Evolutionary conservation across 2,329 filamentous ascomycete species (phyloP), one percentile per base, ranked within the genome.

Genomic region (Ophiostoma novo-ulmi): DNA sequence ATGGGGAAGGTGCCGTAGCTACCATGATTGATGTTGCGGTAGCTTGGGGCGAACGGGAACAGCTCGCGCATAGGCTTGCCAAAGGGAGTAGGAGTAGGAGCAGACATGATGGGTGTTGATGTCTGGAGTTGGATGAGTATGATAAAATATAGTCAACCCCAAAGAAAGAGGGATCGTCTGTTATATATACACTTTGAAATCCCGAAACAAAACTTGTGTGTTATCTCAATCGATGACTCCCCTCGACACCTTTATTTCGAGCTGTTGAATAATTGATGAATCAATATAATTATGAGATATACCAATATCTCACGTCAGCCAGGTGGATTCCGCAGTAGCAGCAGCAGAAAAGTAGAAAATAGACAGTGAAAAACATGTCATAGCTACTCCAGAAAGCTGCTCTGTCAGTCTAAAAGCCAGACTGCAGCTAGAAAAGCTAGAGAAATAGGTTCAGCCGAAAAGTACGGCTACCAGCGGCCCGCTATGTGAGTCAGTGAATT

Each of bases 1-100:
- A 77, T 79, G 2, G 91, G 91, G 74, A 86, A 88, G 0, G 88
- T 85, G 20, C 91, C 91, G 76, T 89, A 93, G 1, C 89, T 91
- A 70, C 90, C 87, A 64, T 80, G 78, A 71, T 80, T 80, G 39
- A 80, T 72, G 70, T 70, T 71, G 70, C 74, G 77, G 70, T 79
- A 79, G 13, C 74, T 75, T 3, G 74, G 63, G 17, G 76, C 76
- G 63, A 79, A 80, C 65, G 72, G 74, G 73, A 80, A 80, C 66
- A 78, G 76, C 26, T 74, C 74, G 39, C 76, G 77, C 75, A 79
- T 78, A 74, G 69, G 63, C 69, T 72, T 72, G 73, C 74, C 74
- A 71, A 74, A 74, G 44, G 73, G 61, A 17, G 58, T 63, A 4
- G 52, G 52, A 58, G 58, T 63, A 17, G 52, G 52, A 58, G 52